Evolutionary conservation across 2,329 filamentous ascomycete genomes (phyloP).

Genomic region (Zasmidium citrigriseum): DNA sequence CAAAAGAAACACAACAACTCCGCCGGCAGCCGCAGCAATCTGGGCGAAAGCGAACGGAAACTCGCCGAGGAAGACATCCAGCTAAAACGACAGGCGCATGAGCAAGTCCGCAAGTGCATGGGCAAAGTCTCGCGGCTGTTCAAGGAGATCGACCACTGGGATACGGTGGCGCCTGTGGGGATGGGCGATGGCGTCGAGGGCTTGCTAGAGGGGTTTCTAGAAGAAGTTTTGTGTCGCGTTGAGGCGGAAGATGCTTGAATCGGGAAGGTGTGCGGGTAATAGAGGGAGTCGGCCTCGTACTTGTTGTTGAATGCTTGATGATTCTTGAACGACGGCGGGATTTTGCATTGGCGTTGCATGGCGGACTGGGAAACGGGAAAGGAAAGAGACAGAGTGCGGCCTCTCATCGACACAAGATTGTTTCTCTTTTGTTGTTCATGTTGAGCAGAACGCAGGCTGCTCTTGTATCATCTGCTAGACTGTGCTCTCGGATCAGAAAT

Average conservation of each 20-base stretch:
- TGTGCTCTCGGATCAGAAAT: too few relatives aligned
- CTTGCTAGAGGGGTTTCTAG: constrained; percentile 87
- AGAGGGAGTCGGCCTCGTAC: background rate
- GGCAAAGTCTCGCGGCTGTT: constrained; percentile 81
- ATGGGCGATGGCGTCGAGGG: constrained; percentile 90
- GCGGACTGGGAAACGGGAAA: background rate
- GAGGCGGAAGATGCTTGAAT: constrained; percentile 73
- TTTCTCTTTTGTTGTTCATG: background rate
- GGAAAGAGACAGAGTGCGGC: background rate
- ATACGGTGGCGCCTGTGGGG: constrained; percentile 82
- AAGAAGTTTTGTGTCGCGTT: constrained; percentile 89
- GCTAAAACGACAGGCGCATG: constrained; percentile 66
- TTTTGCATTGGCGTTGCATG: background rate
- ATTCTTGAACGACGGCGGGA: too few relatives aligned
- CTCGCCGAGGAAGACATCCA: constrained; percentile 38
- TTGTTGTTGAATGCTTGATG: background rate
- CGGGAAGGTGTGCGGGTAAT: background rate
- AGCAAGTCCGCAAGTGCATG: constrained; percentile 77
- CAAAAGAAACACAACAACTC: constrained; percentile 47
- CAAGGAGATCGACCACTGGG: constrained; percentile 85
- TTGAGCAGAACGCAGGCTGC: background rate
- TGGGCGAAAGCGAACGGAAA: background rate
- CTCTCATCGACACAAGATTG: background rate
- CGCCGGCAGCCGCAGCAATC: constrained; percentile 23
- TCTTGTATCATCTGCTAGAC: too few relatives aligned